Conservation (phyloP, 2,329 filamentous ascomycete genomes). For the Helotiales sp. region DNA sequence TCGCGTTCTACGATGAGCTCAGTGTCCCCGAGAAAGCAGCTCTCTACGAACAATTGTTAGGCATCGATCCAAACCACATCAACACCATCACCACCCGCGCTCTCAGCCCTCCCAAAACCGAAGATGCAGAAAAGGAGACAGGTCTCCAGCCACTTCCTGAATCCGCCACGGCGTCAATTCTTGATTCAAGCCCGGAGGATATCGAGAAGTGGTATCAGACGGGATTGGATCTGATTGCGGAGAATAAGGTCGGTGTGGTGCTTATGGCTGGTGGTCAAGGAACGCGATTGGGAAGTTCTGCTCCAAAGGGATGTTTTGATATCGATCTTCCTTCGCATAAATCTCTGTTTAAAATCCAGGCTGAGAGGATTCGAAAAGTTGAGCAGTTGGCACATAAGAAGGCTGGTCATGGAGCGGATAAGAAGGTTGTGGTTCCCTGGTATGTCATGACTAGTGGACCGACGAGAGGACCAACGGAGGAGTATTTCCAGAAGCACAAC, state of each 20-base stretch:
- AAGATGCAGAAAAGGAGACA: slow-evolving; percentile 34
- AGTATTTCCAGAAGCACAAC: slow-evolving; percentile 84
- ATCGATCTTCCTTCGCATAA: slow-evolving; percentile 92
- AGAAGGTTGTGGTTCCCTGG: slow-evolving; percentile 78
- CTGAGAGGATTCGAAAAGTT: slow-evolving; percentile 85
- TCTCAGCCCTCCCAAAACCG: slow-evolving; percentile 69
- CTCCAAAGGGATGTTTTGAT: slow-evolving; percentile 95
- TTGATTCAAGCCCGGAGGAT: slow-evolving; percentile 80
- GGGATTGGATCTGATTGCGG: slow-evolving; percentile 64
- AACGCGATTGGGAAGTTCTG: slow-evolving; percentile 89
- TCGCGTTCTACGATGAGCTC: slow-evolving; percentile 84
- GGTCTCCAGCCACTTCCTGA: slow-evolving; percentile 84
- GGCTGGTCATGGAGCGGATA: slow-evolving; percentile 50
- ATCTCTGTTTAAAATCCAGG: slow-evolving; percentile 96
- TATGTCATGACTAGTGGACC: slow-evolving; percentile 99
- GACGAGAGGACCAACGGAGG: slow-evolving; percentile 86
- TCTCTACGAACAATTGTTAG: slow-evolving; percentile 78
- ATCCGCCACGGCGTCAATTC: slow-evolving; percentile 81
- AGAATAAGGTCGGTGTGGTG: slow-evolving; percentile 78
- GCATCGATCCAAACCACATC: slow-evolving; percentile 83
- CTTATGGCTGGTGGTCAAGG: slow-evolving; percentile 98
- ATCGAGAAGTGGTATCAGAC: slow-evolving; percentile 81
- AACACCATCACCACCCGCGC: slow-evolving; percentile 83
- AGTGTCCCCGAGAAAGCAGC: slow-evolving; percentile 69
- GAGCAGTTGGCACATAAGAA: slow-evolving; percentile 78